Base-by-base conservation (phyloP, 2,329 filamentous ascomycete species). In the Epichloe glyceriae region DNA sequence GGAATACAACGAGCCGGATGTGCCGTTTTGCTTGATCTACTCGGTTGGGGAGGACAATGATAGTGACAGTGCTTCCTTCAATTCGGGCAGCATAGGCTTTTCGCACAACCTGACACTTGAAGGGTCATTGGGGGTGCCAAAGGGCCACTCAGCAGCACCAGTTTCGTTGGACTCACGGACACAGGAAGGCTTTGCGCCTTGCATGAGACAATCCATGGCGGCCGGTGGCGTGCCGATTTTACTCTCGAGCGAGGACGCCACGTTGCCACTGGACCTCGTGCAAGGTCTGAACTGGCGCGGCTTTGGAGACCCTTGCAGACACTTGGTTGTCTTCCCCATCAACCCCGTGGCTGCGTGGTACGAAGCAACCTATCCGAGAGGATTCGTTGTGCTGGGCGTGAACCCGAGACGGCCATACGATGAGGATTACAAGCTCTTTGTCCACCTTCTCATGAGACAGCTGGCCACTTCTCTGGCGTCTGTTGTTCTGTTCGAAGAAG, bases 321-420 rank as follows among this genome's bases (percentile, higher is more conserved):
- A 80, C 8, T 80, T 83, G 17, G 79, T 87, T 3, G 75, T 88
- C 15, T 80, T 80, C 55, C 83, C 85, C 0, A 83, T 88, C 40
- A 80, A 52, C 15, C 50, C 50, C 17, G 17, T 52, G 7, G 35
- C 50, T 12, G 50, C 50, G 14, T 52, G 50, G 50, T 52, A 52
- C 47, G 50, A 52, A 38, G 42, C 50, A n/a, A 49, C 50, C 5
- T 50, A 52, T 46, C 50, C 50, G 3, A 73, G 86, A 52, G 85
- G 83, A 0, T 78, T 88, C 54, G 67, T 89, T 4, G 73, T 88
- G 14, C 70, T 88, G 41, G 84, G 82, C 1, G 70, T 88, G 10
- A 88, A 88, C 58, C 83, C 85, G 5, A 71, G 83, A 42, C 71
- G 83, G 41, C 83, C 84, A 0, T 88, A 85, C 55, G 85, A 88